These are phyloP conservation scores for Macadamia tetraphylla DNA, from an alignment of 164 flowering plant genomes.

Conservation along the genomic window DNA sequence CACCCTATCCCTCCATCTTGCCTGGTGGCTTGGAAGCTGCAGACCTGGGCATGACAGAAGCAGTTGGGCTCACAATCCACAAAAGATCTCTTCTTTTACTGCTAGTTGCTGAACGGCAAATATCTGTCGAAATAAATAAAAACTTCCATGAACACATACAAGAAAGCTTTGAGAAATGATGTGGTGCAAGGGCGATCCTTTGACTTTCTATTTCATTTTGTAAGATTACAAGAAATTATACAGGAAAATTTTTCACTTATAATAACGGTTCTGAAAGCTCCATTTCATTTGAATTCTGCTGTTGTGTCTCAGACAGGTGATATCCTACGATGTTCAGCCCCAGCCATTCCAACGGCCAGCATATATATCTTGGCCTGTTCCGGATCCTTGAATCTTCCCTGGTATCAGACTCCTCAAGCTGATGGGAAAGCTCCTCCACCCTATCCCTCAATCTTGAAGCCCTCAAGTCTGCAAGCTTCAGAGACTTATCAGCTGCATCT, in stretches of 20 bases:
- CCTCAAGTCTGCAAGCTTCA: slow-evolving; percentile 75
- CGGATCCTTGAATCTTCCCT: slow-evolving; percentile 38
- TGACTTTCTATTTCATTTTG: not conserved
- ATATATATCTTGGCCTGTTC: slow-evolving; percentile 54
- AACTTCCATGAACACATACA: not conserved
- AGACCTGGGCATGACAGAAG: slow-evolving; percentile 41
- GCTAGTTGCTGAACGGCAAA: not conserved
- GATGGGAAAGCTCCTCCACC: slow-evolving; percentile 79
- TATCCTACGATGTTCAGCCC: slow-evolving; percentile 67
- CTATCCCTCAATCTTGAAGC: slow-evolving; percentile 80
- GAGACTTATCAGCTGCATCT: slow-evolving; percentile 90
- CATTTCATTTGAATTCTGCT: slow-evolving; percentile 78
- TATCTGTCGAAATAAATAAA: not conserved
- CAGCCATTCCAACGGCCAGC: slow-evolving; percentile 99
- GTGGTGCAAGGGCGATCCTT: not conserved
- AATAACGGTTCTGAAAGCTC: slow-evolving; percentile 93
- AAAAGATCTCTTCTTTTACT: slow-evolving; percentile 21
- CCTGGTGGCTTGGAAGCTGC: slow-evolving; percentile 35
- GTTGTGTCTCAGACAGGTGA: slow-evolving; percentile 32
- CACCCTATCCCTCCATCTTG: slow-evolving; percentile 7
- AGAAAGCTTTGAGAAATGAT: not conserved
- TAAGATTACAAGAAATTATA: slow-evolving; percentile 1
- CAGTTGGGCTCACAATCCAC: slow-evolving; percentile 22
- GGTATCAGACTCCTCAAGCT: slow-evolving; percentile 67
- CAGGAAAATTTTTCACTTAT: slow-evolving; percentile 20